These are phyloP conservation scores for Epichloe amarillans DNA, from an alignment of 2,329 filamentous ascomycete species.

Conservation along the genomic window DNA sequence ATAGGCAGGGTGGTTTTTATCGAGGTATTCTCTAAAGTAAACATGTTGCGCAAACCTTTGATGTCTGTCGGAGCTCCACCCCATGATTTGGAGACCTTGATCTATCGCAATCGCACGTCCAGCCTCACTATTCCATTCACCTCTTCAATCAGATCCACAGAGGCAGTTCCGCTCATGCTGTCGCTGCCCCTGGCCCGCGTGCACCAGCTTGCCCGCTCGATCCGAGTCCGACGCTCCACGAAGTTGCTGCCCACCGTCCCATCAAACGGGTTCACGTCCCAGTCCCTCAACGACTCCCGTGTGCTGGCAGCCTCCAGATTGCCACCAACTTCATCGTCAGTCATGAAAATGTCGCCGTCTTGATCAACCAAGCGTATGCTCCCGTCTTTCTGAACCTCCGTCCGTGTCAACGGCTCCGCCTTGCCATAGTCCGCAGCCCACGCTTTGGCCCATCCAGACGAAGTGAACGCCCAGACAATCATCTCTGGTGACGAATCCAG, in stretches of 20 bases:
- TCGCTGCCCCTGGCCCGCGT: slow-evolving; percentile 3
- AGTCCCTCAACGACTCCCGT: not conserved
- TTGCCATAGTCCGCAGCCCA: slow-evolving; percentile 19
- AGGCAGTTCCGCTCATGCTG: slow-evolving; percentile 12
- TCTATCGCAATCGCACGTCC: slow-evolving; percentile 21
- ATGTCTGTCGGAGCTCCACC: not conserved
- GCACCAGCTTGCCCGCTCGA: slow-evolving; percentile 5
- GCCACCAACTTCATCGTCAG: not conserved
- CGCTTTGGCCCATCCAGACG: slow-evolving; percentile 19
- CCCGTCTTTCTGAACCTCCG: slow-evolving; percentile 17
- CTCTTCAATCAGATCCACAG: slow-evolving; percentile 21
- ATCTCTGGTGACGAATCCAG: slow-evolving; percentile 20
- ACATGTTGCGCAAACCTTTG: not conserved
- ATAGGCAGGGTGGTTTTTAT: too few species aligned
- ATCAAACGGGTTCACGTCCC: slow-evolving; percentile 6
- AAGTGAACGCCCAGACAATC: slow-evolving; percentile 22
- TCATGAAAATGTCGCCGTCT: slow-evolving; percentile 19
- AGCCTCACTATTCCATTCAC: slow-evolving; percentile 23
- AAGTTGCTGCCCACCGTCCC: slow-evolving; percentile 5
- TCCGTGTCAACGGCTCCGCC: slow-evolving; percentile 8
- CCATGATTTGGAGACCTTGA: not conserved
- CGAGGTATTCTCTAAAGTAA: too few species aligned
- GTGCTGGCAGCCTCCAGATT: not conserved
- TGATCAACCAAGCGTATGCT: slow-evolving; percentile 18
- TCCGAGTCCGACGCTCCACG: slow-evolving; percentile 3